Conservation (phyloP, 2,329 filamentous ascomycete species). For the Colletotrichum abscissum region DNA sequence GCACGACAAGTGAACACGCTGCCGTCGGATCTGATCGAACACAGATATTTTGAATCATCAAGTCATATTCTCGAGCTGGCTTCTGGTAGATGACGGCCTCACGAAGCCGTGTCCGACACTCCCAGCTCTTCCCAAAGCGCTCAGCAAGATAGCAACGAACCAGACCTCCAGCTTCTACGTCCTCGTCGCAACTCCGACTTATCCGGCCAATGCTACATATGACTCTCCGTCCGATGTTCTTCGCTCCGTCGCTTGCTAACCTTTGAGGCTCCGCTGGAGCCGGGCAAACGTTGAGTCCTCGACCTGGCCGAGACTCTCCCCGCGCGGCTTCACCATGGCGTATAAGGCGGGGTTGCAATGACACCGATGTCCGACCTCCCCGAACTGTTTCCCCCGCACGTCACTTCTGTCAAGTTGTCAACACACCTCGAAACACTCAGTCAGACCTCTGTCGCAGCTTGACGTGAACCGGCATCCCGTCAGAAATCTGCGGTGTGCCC, state of each 20-base stretch:
- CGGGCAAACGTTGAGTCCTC: background rate
- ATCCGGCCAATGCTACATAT: background rate
- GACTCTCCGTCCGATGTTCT: background rate
- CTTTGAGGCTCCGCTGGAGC: background rate
- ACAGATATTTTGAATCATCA: too few relatives aligned
- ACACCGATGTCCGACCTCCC: background rate
- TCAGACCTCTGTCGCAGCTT: slow-evolving; percentile 33
- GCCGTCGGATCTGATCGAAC: background rate
- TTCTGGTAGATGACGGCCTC: background rate
- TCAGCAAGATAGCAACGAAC: background rate
- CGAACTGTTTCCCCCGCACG: background rate
- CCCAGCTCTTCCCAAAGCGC: background rate
- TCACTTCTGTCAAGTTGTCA: background rate
- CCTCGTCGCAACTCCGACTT: background rate
- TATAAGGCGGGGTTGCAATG: background rate
- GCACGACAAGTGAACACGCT: background rate
- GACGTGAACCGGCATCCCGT: slow-evolving; percentile 50
- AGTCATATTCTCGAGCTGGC: background rate
- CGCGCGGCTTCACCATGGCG: background rate
- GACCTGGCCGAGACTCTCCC: background rate
- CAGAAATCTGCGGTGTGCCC: slow-evolving; percentile 48
- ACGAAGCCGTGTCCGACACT: background rate
- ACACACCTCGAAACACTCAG: background rate
- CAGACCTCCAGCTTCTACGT: background rate
- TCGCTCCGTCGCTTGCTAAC: background rate